These are phyloP conservation scores for Lathyrus tuberosus DNA, from an alignment of 306 rosid genomes.

Conservation along the genomic window DNA sequence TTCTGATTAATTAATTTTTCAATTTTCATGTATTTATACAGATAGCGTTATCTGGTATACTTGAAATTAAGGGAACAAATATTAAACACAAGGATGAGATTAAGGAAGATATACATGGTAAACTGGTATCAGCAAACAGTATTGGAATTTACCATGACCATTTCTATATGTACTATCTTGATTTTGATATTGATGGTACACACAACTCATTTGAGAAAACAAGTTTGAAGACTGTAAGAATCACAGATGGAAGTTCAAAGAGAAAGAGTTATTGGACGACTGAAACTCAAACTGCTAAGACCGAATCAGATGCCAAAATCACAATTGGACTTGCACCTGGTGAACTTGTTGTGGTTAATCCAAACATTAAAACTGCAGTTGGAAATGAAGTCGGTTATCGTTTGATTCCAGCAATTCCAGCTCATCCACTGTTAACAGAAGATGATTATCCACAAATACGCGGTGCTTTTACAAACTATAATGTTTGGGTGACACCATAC, in stretches of 20 bases:
- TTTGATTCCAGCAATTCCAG: conserved; percentile 45
- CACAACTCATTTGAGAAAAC: conserved; percentile 60
- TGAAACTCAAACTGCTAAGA: conserved; percentile 36
- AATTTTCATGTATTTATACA: background rate
- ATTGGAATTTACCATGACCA: conserved; percentile 69
- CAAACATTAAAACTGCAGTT: conserved; percentile 47
- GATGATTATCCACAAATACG: conserved; percentile 65
- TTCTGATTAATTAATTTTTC: too few relatives aligned
- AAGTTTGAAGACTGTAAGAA: conserved; percentile 44
- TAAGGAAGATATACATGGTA: conserved; percentile 53
- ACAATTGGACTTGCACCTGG: conserved; percentile 39
- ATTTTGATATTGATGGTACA: conserved; percentile 63
- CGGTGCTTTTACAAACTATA: conserved; percentile 55
- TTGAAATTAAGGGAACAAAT: conserved; percentile 45
- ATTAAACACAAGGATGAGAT: conserved; percentile 48
- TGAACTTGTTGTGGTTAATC: conserved; percentile 56
- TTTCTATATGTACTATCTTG: conserved; percentile 56
- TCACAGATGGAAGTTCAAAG: conserved; percentile 41
- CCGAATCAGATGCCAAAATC: conserved; percentile 49
- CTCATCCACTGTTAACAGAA: conserved; percentile 41
- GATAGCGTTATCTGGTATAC: conserved; percentile 50
- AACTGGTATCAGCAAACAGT: conserved; percentile 51
- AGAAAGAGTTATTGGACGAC: conserved; percentile 63
- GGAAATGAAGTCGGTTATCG: conserved; percentile 65
- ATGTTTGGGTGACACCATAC: conserved; percentile 67